These are phyloP conservation scores for Melastoma candidum DNA, from an alignment of 441 rosid genomes.

Conservation along the genomic window DNA sequence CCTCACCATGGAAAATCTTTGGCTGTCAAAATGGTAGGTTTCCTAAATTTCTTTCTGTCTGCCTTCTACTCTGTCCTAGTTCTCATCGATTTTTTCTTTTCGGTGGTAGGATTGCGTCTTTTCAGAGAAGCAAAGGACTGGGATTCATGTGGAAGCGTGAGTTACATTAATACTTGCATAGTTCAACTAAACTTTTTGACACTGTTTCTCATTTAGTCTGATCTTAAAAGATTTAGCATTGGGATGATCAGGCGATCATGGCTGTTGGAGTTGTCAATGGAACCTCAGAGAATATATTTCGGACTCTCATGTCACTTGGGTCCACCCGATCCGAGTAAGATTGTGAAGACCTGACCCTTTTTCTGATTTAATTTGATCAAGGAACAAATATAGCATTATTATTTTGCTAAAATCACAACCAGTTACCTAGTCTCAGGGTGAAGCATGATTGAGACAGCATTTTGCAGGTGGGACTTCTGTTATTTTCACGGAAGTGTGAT, in stretches of 20 bases:
- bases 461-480: conserved; percentile 90
- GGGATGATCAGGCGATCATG: conserved; percentile 94
- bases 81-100: conserved; percentile 8
- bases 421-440: background rate
- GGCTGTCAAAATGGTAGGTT: conserved; percentile 86
- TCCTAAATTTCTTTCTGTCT: conserved; percentile 1
- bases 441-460: background rate
- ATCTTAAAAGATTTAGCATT: conserved; percentile 27
- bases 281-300: conserved; percentile 72
- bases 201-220: conserved; percentile 11
- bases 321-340: conserved; percentile 78
- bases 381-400: conserved; percentile 5
- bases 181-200: conserved; percentile 4
- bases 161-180: conserved; percentile 9
- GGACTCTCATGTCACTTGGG: conserved; percentile 70
- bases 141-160: conserved; percentile 51
- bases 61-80: background rate
- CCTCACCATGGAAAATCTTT: conserved; percentile 93
- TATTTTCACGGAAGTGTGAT: conserved; percentile 58
- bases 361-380: background rate
- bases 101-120: conserved; percentile 63
- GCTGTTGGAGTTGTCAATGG: conserved; percentile 83
- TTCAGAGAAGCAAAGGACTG: conserved; percentile 87
- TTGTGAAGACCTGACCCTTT: conserved; percentile 10
- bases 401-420: background rate